Conservation (phyloP, 805 yeast species). For the Grigorovia yakushimaensis region DNA sequence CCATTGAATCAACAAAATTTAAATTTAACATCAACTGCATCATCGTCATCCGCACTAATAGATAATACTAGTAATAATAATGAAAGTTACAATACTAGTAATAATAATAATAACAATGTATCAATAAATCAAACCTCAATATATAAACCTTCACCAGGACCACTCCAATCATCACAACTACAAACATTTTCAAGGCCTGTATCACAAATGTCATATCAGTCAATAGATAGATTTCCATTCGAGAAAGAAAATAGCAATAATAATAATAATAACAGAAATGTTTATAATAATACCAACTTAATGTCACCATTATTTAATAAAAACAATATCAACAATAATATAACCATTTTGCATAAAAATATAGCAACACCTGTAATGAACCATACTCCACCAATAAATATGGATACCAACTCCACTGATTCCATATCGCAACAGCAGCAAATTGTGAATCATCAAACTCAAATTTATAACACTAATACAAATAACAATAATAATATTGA, state of each 20-base stretch:
- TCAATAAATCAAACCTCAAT: not conserved
- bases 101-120: not conserved
- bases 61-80: not conserved
- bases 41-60: too few relatives aligned
- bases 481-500: not conserved
- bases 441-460: not conserved
- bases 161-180: not conserved
- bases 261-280: not conserved
- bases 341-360: not conserved
- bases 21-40: too few relatives aligned
- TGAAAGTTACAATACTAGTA: not conserved
- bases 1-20: too few relatives aligned
- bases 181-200: not conserved
- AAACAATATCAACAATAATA: too few relatives aligned
- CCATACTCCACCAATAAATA: not conserved
- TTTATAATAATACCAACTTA: too few relatives aligned
- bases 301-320: not conserved
- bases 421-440: not conserved
- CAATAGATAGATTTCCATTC: not conserved
- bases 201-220: not conserved
- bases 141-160: not conserved
- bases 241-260: not conserved
- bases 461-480: too few relatives aligned
- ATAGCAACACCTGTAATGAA: not conserved
- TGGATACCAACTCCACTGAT: not conserved